These are phyloP conservation scores for Trichoderma pleuroti DNA, from an alignment of 2,329 filamentous ascomycete species.

Conservation along the genomic window DNA sequence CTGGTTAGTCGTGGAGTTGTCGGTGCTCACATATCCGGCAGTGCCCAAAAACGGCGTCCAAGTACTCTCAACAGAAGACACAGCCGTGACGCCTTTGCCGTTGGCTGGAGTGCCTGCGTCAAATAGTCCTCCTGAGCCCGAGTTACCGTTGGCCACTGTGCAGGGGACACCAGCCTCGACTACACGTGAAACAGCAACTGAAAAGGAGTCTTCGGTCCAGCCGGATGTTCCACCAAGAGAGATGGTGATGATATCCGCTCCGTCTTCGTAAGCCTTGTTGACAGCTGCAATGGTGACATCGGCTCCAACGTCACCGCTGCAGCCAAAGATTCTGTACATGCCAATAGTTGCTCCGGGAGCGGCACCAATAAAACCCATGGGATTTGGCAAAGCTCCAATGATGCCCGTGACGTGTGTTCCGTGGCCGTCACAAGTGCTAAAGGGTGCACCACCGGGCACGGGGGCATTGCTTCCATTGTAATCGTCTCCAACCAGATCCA, in stretches of 20 bases:
- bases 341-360: constrained; percentile 38
- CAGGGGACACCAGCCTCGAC: constrained; percentile 40
- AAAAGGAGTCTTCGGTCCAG: constrained; percentile 30
- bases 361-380: constrained; percentile 37
- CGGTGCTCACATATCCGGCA: neutral
- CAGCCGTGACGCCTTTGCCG: constrained; percentile 40
- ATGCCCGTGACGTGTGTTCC: constrained; percentile 46
- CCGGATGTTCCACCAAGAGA: constrained; percentile 33
- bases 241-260: constrained; percentile 36
- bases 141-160: constrained; percentile 43
- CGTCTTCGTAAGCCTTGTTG: constrained; percentile 39
- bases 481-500: constrained; percentile 41
- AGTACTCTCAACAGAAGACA: constrained; percentile 42
- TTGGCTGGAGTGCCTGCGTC: constrained; percentile 37
- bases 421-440: constrained; percentile 38
- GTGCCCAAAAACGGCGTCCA: constrained; percentile 29
- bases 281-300: constrained; percentile 40
- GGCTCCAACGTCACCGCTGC: constrained; percentile 28
- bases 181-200: constrained; percentile 39
- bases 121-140: constrained; percentile 40
- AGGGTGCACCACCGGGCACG: constrained; percentile 36
- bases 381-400: constrained; percentile 39
- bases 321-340: constrained; percentile 38
- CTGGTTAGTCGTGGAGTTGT: neutral
- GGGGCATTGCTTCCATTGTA: constrained; percentile 30